Evolutionary conservation across 805 yeast genomes (phyloP).

Genomic region (Cyberlindnera veronae): DNA sequence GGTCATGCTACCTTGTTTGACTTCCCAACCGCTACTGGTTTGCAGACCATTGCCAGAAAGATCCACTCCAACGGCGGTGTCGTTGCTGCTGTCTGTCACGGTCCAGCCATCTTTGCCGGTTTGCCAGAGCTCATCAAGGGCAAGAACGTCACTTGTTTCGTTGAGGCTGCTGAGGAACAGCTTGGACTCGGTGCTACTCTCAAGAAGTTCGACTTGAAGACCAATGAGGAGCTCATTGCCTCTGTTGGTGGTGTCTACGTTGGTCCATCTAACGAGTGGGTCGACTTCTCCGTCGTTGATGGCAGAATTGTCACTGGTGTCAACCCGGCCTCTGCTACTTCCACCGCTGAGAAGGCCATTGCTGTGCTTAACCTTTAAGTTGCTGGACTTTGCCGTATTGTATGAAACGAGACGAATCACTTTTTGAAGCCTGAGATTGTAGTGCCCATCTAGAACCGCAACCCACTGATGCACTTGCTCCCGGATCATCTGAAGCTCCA

Average conservation of each 20-base stretch:
- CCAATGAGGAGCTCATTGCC: conserved; percentile 38
- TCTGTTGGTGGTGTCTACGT: conserved; percentile 41
- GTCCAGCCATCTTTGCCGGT: conserved; percentile 55
- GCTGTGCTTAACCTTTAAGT: conserved; percentile 11
- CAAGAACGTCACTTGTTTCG: conserved; percentile 52
- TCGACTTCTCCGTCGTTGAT: conserved; percentile 46
- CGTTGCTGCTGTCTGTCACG: conserved; percentile 66
- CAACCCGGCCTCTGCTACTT: conserved; percentile 55
- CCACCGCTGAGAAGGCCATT: conserved; percentile 43
- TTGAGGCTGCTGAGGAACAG: conserved; percentile 52
- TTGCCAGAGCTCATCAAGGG: conserved; percentile 49
- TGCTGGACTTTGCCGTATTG: no score
- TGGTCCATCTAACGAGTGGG: conserved; percentile 49
- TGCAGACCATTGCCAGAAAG: conserved; percentile 43
- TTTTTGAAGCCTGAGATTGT: no score
- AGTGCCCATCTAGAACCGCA: no score
- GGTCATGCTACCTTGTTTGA: conserved; percentile 65
- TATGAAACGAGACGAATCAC: no score
- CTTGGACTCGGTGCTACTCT: conserved; percentile 7
- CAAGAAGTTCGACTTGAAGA: conserved; percentile 27
- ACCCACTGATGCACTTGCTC: no score
- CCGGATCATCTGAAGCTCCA: no score
- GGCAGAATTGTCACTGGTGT: conserved; percentile 63
- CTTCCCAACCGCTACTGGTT: conserved; percentile 46
- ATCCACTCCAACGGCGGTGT: conserved; percentile 52